A percentile compares a stretch with the other conserved stretches of the same genome.
Evolutionary conservation across 179 eudicot species (phyloP).

Genomic region (Beta lomatogona): DNA sequence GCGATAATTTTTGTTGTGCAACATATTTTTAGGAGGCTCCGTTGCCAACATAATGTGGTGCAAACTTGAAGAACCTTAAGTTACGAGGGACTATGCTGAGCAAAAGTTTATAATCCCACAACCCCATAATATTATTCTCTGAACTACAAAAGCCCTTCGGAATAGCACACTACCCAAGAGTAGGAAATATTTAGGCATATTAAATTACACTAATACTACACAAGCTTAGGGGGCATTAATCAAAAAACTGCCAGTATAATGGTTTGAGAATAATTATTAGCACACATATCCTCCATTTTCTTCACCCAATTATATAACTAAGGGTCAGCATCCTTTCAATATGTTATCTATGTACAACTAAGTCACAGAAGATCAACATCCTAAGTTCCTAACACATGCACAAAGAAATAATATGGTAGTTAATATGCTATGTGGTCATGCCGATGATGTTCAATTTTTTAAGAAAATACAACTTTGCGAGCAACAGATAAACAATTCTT

Average conservation of each 20-base stretch:
- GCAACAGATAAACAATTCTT: background rate
- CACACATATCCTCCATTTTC: background rate
- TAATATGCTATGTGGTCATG: background rate
- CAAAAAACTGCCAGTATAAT: background rate
- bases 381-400: background rate
- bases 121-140: background rate
- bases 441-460: background rate
- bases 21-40: too few species aligned
- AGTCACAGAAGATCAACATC: background rate
- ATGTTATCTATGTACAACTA: background rate
- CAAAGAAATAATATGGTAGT: background rate
- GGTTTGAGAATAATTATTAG: background rate
- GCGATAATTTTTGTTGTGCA: background rate
- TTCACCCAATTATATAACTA: background rate
- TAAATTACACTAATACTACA: background rate
- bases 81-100: background rate
- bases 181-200: background rate
- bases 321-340: background rate
- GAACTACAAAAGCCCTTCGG: background rate
- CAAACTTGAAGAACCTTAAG: background rate
- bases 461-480: background rate
- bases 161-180: background rate
- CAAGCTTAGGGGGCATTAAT: background rate
- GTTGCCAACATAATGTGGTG: background rate
- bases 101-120: background rate